phyloP scores from a whole-genome alignment of 164 flowering plant genomes.

The Akebia trifoliata region DNA sequence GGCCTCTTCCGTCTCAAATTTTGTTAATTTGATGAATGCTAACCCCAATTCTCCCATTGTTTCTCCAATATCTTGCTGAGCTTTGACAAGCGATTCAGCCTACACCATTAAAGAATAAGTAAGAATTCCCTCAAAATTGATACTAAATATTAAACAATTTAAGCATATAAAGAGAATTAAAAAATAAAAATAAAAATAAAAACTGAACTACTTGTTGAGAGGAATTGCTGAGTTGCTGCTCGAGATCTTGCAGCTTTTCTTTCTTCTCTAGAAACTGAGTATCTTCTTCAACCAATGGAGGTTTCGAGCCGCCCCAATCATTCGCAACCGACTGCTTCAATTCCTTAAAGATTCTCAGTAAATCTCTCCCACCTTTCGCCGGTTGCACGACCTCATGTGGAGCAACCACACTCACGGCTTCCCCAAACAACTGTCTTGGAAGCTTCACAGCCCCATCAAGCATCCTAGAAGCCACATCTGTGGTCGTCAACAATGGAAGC shows the following conservation, averaged over 20 bases:
- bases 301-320: conserved; percentile 82
- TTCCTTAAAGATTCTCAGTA: conserved; percentile 81
- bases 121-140: no score
- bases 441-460: conserved; percentile 87
- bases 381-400: conserved; percentile 73
- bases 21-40: conserved; percentile 74
- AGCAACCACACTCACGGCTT: conserved; percentile 34
- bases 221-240: conserved; percentile 65
- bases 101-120: no score
- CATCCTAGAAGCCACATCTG: conserved; percentile 82
- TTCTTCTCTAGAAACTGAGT: conserved; percentile 87
- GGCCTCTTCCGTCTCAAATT: conserved; percentile 78
- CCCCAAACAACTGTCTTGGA: conserved; percentile 85
- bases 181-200: not conserved
- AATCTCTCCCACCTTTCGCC: conserved; percentile 88
- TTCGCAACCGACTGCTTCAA: conserved; percentile 79
- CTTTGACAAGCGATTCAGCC: conserved; percentile 92
- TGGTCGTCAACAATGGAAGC: conserved; percentile 59
- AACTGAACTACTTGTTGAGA: conserved; percentile 93
- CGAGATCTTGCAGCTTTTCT: conserved; percentile 67
- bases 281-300: conserved; percentile 75
- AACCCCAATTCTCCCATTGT: conserved; percentile 91
- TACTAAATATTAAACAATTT: no score
- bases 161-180: not conserved
- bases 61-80: conserved; percentile 95